Evolutionary conservation across 345 rosid species (phyloP).

Genomic region (Hibiscus trionum): DNA sequence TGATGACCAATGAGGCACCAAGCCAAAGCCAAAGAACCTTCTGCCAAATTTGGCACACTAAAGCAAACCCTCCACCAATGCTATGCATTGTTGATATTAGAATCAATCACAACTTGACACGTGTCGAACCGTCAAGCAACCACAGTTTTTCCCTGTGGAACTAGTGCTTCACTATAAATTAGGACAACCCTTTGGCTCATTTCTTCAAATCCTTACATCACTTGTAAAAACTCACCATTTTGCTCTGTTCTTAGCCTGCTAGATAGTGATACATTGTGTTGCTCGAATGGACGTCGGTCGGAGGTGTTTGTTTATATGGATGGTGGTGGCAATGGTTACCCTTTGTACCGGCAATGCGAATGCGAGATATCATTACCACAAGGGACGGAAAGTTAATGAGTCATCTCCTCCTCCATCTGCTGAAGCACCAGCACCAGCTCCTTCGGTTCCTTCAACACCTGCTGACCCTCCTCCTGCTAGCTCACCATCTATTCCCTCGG

Average conservation of each 20-base stretch:
- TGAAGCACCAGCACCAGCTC: not conserved
- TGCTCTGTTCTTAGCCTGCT: too few species aligned
- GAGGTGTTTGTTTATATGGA: not conserved
- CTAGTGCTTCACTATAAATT: not conserved
- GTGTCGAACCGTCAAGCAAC: not conserved
- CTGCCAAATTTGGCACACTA: conserved; percentile 16
- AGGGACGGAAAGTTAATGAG: not conserved
- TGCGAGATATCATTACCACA: not conserved
- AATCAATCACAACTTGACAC: not conserved
- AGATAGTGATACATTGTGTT: not conserved
- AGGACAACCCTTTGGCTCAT: not conserved
- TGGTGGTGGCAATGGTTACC: not conserved
- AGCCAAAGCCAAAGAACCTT: conserved; percentile 5
- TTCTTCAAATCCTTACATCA: not conserved
- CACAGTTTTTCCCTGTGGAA: not conserved
- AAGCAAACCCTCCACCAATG: not conserved
- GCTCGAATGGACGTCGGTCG: not conserved
- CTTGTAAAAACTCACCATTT: too few species aligned
- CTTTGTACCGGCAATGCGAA: not conserved
- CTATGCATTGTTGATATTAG: not conserved
- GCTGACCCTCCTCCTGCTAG: not conserved
- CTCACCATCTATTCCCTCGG: not conserved
- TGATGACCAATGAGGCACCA: not conserved
- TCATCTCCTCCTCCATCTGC: not conserved
- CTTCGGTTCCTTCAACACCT: not conserved